A percentile compares a stretch with the other conserved stretches of the same genome.
Conservation (phyloP, 345 rosid genomes). For the Moricandia moricandioides region DNA sequence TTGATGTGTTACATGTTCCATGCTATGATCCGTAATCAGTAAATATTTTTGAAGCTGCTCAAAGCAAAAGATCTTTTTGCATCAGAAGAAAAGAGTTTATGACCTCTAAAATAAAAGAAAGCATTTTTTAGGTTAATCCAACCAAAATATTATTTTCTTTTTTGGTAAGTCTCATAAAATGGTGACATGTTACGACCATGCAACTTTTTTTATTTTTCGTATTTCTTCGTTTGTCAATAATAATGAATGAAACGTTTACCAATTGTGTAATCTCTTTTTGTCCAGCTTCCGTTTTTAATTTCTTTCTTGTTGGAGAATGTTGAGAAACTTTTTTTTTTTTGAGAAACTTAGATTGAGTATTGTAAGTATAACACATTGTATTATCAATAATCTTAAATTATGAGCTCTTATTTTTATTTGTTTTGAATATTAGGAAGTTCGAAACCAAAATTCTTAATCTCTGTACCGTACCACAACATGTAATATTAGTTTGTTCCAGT, state of each 20-base stretch:
- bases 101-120: slow-evolving; percentile 9
- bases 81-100: slow-evolving; percentile 7
- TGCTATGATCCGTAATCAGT: slow-evolving; percentile 60
- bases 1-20: slow-evolving; percentile 47
- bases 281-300: not conserved
- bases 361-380: not conserved
- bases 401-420: too few relatives aligned
- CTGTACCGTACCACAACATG: too few relatives aligned
- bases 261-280: slow-evolving; percentile 1
- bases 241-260: slow-evolving; percentile 24
- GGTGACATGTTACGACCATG: not conserved
- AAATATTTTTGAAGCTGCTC: slow-evolving; percentile 38
- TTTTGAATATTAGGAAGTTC: too few relatives aligned
- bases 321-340: too few relatives aligned
- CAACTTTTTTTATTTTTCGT: not conserved
- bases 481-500: too few relatives aligned
- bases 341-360: not conserved
- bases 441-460: too few relatives aligned
- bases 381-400: not conserved
- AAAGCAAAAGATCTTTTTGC: slow-evolving; percentile 10
- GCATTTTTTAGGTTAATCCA: not conserved
- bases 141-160: not conserved
- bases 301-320: too few relatives aligned
- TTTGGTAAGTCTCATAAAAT: not conserved
- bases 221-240: slow-evolving; percentile 19